phyloP scores from a whole-genome alignment of 306 rosid species.

The Acacia acuminata region DNA sequence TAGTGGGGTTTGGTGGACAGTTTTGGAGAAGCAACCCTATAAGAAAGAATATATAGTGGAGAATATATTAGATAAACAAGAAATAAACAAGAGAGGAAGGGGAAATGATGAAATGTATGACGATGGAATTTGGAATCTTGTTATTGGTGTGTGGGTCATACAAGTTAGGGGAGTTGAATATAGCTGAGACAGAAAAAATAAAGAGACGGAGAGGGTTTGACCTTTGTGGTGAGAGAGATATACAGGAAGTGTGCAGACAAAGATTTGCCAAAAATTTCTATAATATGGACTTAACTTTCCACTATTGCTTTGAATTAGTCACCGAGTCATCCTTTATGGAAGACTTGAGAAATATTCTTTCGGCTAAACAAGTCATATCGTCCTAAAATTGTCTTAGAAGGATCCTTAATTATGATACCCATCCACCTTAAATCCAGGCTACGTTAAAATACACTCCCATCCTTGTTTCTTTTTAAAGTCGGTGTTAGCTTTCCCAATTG shows the following conservation, averaged over 20 bases:
- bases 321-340: slow-evolving; percentile 14
- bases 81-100: not conserved
- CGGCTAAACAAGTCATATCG: not conserved
- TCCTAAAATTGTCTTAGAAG: slow-evolving; percentile 7
- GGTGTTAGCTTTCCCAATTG: not conserved
- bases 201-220: slow-evolving; percentile 39
- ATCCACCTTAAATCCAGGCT: not conserved
- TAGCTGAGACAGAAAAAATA: not conserved
- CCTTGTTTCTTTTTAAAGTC: not conserved
- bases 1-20: slow-evolving; percentile 38
- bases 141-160: slow-evolving; percentile 32
- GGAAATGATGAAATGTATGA: slow-evolving; percentile 19
- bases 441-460: not conserved
- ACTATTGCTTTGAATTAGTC: slow-evolving; percentile 52
- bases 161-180: slow-evolving; percentile 34
- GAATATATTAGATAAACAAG: slow-evolving; percentile 11
- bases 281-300: slow-evolving; percentile 42
- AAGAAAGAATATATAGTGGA: slow-evolving; percentile 18
- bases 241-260: slow-evolving; percentile 31
- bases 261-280: slow-evolving; percentile 42
- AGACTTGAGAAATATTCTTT: slow-evolving; percentile 34
- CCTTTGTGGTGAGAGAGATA: slow-evolving; percentile 43
- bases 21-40: slow-evolving; percentile 20
- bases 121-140: slow-evolving; percentile 39
- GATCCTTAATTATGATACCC: not conserved